A percentile compares a stretch with the other conserved stretches of the same genome.
phyloP scores from a whole-genome alignment of 1,139 yeast genomes.

The Scheffersomyces parashehatae region DNA sequence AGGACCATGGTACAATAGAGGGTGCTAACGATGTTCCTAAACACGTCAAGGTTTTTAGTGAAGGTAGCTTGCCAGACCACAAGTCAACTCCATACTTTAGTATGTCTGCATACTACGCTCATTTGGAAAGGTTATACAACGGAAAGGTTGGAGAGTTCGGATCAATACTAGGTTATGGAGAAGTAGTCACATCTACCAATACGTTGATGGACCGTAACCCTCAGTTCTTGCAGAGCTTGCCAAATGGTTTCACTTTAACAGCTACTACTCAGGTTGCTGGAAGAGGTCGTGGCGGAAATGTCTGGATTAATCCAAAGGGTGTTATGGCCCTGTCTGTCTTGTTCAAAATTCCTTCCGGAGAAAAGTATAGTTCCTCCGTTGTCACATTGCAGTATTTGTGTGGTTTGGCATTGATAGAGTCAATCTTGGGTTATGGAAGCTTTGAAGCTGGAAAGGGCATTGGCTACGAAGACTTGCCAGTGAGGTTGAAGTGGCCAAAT shows the following conservation, averaged over 20 bases:
- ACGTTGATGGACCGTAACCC: conserved; percentile 76
- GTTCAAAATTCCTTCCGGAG: conserved; percentile 58
- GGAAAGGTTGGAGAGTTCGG: conserved; percentile 51
- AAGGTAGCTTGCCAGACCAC: conserved; percentile 44
- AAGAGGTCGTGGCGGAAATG: conserved; percentile 91
- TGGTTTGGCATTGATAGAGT: conserved; percentile 80
- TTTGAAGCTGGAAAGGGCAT: conserved; percentile 36
- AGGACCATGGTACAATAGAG: conserved; percentile 26
- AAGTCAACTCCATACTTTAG: conserved; percentile 72
- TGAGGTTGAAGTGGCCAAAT: conserved; percentile 94
- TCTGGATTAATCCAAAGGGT: conserved; percentile 94
- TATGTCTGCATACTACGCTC: conserved; percentile 53
- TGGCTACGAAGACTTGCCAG: conserved; percentile 74
- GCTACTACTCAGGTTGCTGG: conserved; percentile 90
- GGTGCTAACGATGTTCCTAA: conserved; percentile 59
- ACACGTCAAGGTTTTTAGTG: conserved; percentile 48
- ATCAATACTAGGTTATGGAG: conserved; percentile 69
- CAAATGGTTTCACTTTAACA: conserved; percentile 70
- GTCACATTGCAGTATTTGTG: conserved; percentile 87
- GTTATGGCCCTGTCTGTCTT: conserved; percentile 81
- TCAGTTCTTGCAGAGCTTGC: conserved; percentile 54
- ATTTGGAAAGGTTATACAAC: conserved; percentile 35
- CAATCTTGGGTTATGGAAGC: conserved; percentile 64
- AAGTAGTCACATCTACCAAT: conserved; percentile 87
- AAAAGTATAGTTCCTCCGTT: conserved; percentile 35